These are phyloP conservation scores for Cutaneotrichosporon mucoides DNA, from an alignment of 1,284 basidiomycete species.

Conservation along the genomic window DNA sequence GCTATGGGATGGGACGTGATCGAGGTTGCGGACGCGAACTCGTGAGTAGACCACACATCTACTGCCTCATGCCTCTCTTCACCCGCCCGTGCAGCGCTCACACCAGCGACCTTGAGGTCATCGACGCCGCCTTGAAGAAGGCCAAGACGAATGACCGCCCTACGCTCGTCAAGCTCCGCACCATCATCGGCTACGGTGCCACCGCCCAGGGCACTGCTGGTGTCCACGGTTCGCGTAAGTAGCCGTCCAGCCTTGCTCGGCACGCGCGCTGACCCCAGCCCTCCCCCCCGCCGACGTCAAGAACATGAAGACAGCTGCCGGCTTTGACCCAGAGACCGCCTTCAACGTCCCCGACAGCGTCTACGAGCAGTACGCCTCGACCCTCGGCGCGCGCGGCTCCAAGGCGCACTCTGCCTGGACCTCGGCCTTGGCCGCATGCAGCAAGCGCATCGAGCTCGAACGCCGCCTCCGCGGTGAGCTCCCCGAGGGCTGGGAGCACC, in stretches of 20 bases:
- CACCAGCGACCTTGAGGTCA: slow-evolving; percentile 90
- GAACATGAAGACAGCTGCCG: slow-evolving; percentile 77
- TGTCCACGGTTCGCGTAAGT: too few species aligned
- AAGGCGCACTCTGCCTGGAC: slow-evolving; percentile 73
- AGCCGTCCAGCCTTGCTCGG: too few species aligned
- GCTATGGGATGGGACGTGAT: background rate
- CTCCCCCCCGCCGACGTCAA: slow-evolving; percentile 87
- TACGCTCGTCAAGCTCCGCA: slow-evolving; percentile 77
- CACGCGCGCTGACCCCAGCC: slow-evolving; percentile 88
- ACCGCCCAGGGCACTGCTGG: slow-evolving; percentile 87
- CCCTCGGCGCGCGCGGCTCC: slow-evolving; percentile 67
- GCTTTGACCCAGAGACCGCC: slow-evolving; percentile 71
- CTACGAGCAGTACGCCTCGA: slow-evolving; percentile 65
- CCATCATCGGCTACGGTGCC: slow-evolving; percentile 90
- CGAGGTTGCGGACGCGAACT: too few species aligned
- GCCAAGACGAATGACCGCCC: slow-evolving; percentile 76
- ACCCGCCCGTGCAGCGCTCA: slow-evolving; percentile 30
- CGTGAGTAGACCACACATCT: background rate
- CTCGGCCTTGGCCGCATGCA: slow-evolving; percentile 65
- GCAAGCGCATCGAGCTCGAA: slow-evolving; percentile 77
- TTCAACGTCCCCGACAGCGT: slow-evolving; percentile 77
- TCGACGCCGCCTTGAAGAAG: slow-evolving; percentile 78
- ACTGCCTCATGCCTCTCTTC: background rate
- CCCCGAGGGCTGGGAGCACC: slow-evolving; percentile 80
- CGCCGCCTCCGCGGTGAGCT: slow-evolving; percentile 80